phyloP scores from a whole-genome alignment of 495 filamentous ascomycete species.

The Penicillium canariense region DNA sequence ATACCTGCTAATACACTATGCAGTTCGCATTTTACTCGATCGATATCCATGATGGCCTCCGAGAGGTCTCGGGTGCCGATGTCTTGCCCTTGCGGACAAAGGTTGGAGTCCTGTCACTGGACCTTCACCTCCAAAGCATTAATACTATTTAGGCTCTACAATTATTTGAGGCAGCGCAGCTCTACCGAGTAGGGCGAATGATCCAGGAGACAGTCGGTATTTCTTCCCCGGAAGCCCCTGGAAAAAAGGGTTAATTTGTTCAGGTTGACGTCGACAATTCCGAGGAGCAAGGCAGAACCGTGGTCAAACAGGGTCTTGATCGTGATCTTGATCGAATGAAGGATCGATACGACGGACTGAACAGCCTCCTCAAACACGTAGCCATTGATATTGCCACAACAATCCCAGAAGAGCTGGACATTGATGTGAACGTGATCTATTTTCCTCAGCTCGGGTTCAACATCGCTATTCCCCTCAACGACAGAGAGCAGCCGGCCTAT shows the following conservation, averaged over 20 bases:
- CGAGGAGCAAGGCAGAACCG: conserved; percentile 66
- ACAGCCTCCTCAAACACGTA: conserved; percentile 65
- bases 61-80: conserved; percentile 57
- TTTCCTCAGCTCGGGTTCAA: conserved; percentile 92
- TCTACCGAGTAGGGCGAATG: conserved; percentile 63
- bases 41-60: conserved; percentile 63
- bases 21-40: conserved; percentile 67
- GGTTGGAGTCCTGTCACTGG: background rate
- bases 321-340: conserved; percentile 76
- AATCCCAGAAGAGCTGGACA: conserved; percentile 59
- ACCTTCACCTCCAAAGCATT: background rate
- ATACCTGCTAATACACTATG: conserved; percentile 26
- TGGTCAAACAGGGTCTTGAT: conserved; percentile 71
- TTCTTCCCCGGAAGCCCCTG: background rate
- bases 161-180: conserved; percentile 46
- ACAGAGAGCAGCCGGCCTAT: conserved; percentile 60
- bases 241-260: conserved; percentile 5
- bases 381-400: conserved; percentile 58
- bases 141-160: conserved; percentile 29
- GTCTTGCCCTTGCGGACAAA: conserved; percentile 30
- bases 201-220: conserved; percentile 61
- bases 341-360: conserved; percentile 71
- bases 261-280: conserved; percentile 82
- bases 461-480: conserved; percentile 67
- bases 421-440: conserved; percentile 75